Base-by-base conservation (phyloP, 2,329 filamentous ascomycete genomes). In the Colletotrichum eleusines region DNA sequence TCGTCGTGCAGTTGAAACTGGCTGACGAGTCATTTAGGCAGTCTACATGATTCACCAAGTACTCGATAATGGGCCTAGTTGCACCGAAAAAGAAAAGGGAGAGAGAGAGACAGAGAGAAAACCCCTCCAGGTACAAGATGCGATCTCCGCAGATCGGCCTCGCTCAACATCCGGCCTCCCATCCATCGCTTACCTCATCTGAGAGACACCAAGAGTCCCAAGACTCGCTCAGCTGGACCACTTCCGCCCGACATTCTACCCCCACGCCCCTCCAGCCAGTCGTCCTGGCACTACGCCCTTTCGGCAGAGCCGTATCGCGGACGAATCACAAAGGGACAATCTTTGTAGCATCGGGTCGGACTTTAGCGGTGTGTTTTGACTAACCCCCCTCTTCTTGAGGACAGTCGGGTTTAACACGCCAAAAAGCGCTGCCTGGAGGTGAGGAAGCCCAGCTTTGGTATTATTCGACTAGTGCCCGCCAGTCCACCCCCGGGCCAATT, bases 281-380 rank as follows among this genome's bases (percentile, higher is more conserved):
- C n/a, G 18, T 14, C 33, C 46, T 50, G 26, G 35, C 53, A 18
- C n/a, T 11, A 59, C 26, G 38, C 60, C 60, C 60, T n/a, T 28
- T 12, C 18, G 33, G 44, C 35, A 35, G 38, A 62, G 68, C 42
- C 69, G 64, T 68, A 63, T 44, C 31, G 35, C 46, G 44, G 69
- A 60, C 69, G 64, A 71, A 71, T 71, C 64, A 69, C 38, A 20
- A 63, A 46, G 58, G n/a, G 50, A 26, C n/a, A 35, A 28, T 14
- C 3, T 5, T 23, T 23, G 23, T 59, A 51, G 68, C 35, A 59
- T 68, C 23, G 2, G n/a, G 38, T 54, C 69, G 58, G 64, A 68
- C 46, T 68, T 71, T 68, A 64, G 69, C 69, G 64, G 69, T 71
- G 69, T 68, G 69, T 71, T 69, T 68, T 60, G 63, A 59, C 64